These are phyloP conservation scores for Russula ochroleuca DNA, from an alignment of 768 basidiomycete genomes.

Conservation along the genomic window DNA sequence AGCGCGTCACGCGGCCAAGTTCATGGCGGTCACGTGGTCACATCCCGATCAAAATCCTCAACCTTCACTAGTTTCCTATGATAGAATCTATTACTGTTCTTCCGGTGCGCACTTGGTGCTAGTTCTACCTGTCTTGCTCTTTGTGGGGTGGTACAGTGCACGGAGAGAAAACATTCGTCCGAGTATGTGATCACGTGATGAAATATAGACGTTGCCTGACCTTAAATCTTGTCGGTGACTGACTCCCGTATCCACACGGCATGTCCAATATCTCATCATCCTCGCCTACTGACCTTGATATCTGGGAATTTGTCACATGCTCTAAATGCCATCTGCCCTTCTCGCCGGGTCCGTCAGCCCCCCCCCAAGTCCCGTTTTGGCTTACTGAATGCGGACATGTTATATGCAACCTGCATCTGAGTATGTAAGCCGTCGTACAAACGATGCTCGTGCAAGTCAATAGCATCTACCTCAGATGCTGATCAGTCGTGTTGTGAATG, in stretches of 20 bases:
- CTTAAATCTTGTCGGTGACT: no score
- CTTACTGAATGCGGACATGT: constrained; percentile 86
- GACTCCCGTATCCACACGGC: not conserved
- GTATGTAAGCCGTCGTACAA: constrained; percentile 39
- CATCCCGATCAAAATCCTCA: not conserved
- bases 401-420: constrained; percentile 80
- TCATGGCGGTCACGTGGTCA: constrained; percentile 8
- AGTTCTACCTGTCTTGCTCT: no score
- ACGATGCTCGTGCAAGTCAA: not conserved
- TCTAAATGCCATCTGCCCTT: constrained; percentile 67
- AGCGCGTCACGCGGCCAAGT: not conserved
- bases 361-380: constrained; percentile 73
- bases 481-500: constrained; percentile 76
- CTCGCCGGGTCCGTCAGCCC: constrained; percentile 43
- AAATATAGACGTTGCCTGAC: not conserved
- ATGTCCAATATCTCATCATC: constrained; percentile 40
- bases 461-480: constrained; percentile 44
- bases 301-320: constrained; percentile 46
- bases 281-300: constrained; percentile 4
- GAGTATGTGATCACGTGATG: not conserved
- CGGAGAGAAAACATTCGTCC: no score
- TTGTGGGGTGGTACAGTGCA: no score
- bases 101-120: no score
- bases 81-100: no score
- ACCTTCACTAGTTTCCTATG: no score